Evolutionary conservation across 1,284 basidiomycete species (phyloP), one percentile per base, ranked within the genome.

Genomic region (Apiotrichum brassicae): DNA sequence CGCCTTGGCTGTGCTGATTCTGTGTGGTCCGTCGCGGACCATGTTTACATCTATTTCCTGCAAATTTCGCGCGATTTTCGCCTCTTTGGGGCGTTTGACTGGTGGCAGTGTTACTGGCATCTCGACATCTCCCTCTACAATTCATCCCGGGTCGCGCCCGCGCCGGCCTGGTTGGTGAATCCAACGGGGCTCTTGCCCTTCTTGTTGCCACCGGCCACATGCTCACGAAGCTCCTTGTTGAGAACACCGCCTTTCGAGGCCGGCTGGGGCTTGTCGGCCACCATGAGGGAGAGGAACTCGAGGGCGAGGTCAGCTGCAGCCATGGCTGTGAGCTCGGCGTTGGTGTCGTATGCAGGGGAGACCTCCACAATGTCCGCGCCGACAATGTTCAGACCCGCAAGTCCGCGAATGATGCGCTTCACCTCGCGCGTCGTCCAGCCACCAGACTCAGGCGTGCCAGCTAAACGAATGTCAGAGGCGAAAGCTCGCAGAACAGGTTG

Each of bases 291-390:
- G 24, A 71, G 35, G 48, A 70, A 66, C 44, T 71, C 69, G 32
- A 60, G 63, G 2, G 65, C 65, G 41, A 70, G 60, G 46, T 73
- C 71, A 6, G 71, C 70, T 4, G 71, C 71, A 13, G 66, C 68
- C 47, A 71, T 69, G 24, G 63, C 65, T 1, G 71, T 70, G 18
- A 73, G 62, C 48, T 72, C 71, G 28, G 64, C 65, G 40, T 72
- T 64, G 5, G 68, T 65, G 54, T 73, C 71, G 53, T 72, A 73
- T 3, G 68, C 66, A 3, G 71, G 65, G 0, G 66, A 57, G 3
- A 71, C 61, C 50, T 71, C 68, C 46, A 71, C 70, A 22, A 88
- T 75, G 63, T 86, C 84, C 1, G 82, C 82, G 39, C 85, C 68
- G 48, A 70, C 74, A 37, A 75, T 59, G 63, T 75, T 73, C 38